Base-by-base conservation (phyloP, 352 stramenopile genomes). In the Globisporangium viniferum region DNA sequence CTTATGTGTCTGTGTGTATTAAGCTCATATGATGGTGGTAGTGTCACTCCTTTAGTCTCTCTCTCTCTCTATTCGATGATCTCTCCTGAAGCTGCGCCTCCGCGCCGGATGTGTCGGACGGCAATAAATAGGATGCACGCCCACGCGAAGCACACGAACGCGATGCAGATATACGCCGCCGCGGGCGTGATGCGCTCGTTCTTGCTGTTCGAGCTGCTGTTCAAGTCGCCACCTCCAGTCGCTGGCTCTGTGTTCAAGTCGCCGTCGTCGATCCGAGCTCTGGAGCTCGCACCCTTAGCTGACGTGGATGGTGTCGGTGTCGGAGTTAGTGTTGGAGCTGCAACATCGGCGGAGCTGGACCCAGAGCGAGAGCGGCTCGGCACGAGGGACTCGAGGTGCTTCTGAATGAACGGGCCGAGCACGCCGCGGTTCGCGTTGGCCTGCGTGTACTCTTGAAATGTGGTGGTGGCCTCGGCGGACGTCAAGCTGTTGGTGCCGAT, bases 131-230 rank as follows among this genome's bases (percentile, higher is more conserved):
- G 65, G 59, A 93, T 84, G 68, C 64, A 72, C 0, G 71, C 29
- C 80, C 83, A 88, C 8, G 80, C 79, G 20, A 70, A 46, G 48
- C 66, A 73, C 18, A 92, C 79, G 18, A 83, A 62, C 1, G 57
- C 72, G 62, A 92, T 91, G 68, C 82, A 92, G 0, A 72, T 69
- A 64, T 89, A 88, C 24, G 74, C 84, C 27, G 72, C 72, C 0
- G 71, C 64, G n/a, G 68, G 60, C 20, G 66, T 69, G 57, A 82
- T 76, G 58, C 49, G 68, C 41, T 66, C n/a, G 29, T 69, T 35
- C 33, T 27, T 15, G 41, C 12, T 44, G 48, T 8, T 12, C 3
- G 10, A 36, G 53, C 35, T 70, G 57, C 22, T 59, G 62, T n/a
- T 49, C 8, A 2, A 48, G 35, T 31, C 29, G 7, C 46, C 29